These are phyloP conservation scores for Talaromyces albobiverticillius DNA, from an alignment of 2,329 filamentous ascomycete genomes.

Conservation along the genomic window DNA sequence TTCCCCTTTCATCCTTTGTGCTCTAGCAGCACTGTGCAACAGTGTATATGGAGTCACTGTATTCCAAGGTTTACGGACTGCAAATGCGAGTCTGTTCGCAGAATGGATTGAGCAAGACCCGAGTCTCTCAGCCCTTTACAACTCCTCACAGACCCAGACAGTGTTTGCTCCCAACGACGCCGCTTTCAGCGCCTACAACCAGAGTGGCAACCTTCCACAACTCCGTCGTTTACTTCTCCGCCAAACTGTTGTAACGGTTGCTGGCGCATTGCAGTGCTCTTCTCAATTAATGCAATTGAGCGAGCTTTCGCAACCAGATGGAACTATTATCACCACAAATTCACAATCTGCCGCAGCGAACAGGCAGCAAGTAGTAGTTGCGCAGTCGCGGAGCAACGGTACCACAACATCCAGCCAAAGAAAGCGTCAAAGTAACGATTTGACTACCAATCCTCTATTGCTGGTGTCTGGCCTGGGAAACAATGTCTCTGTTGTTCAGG, in stretches of 20 bases:
- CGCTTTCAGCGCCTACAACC: neutral
- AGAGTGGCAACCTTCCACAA: neutral
- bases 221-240: conserved; percentile 2
- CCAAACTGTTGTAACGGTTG: neutral
- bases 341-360: neutral
- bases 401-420: neutral
- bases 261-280: neutral
- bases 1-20: neutral
- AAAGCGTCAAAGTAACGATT: neutral
- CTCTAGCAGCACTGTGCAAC: neutral
- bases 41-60: neutral
- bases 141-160: conserved; percentile 1
- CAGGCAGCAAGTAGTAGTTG: neutral
- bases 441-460: neutral
- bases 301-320: neutral
- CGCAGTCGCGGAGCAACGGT: neutral
- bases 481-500: conserved; percentile 2
- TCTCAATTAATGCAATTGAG: neutral
- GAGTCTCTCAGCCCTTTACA: neutral
- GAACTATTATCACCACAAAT: neutral
- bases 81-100: conserved; percentile 4
- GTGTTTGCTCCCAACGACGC: conserved; percentile 2
- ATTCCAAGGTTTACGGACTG: neutral
- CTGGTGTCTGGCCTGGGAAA: conserved; percentile 6
- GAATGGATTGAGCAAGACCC: conserved; percentile 4